Percentiles rank a stretch among this genome's conserved stretches.
Conservation (phyloP, 2,329 filamentous ascomycete genomes). For the Penicillium sp. region DNA sequence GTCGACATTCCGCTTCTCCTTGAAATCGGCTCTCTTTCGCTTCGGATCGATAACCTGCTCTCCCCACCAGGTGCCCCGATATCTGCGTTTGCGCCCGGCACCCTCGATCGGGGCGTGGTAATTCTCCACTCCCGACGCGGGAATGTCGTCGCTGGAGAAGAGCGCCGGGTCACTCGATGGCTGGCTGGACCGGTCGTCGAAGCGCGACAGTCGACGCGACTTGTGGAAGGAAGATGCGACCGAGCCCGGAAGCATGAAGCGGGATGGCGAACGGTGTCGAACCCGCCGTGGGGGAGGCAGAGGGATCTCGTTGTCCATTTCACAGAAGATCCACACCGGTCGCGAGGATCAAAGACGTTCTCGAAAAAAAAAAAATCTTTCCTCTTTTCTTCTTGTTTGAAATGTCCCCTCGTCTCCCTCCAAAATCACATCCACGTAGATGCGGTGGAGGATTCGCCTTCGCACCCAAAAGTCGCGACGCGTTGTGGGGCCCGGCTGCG, state of each 20-base stretch:
- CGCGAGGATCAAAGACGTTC: neutral
- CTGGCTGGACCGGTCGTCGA: conserved; percentile 34
- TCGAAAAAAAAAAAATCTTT: no score
- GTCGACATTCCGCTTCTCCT: conserved; percentile 40
- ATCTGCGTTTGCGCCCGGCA: conserved; percentile 33
- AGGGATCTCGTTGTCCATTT: conserved; percentile 38
- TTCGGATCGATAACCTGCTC: conserved; percentile 34
- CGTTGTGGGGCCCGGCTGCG: conserved; percentile 18
- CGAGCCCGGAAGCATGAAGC: conserved; percentile 11
- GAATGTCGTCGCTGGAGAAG: conserved; percentile 45
- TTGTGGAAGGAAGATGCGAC: conserved; percentile 18
- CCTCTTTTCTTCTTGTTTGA: neutral
- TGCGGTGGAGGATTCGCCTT: neutral
- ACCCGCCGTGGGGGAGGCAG: conserved; percentile 35
- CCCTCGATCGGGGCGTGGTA: conserved; percentile 27
- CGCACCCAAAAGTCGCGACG: conserved; percentile 12
- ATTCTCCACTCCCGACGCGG: conserved; percentile 42
- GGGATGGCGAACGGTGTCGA: conserved; percentile 30
- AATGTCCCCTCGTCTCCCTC: neutral
- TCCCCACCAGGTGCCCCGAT: conserved; percentile 43
- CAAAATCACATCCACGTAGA: neutral
- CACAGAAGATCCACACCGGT: neutral
- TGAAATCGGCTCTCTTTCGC: conserved; percentile 38
- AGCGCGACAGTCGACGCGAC: conserved; percentile 24
- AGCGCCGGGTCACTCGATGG: conserved; percentile 42